Percentiles rank a stretch among this genome's conserved stretches.
Evolutionary conservation across 163 green algal genomes (phyloP).

Genomic region (Chlorella variabilis): DNA sequence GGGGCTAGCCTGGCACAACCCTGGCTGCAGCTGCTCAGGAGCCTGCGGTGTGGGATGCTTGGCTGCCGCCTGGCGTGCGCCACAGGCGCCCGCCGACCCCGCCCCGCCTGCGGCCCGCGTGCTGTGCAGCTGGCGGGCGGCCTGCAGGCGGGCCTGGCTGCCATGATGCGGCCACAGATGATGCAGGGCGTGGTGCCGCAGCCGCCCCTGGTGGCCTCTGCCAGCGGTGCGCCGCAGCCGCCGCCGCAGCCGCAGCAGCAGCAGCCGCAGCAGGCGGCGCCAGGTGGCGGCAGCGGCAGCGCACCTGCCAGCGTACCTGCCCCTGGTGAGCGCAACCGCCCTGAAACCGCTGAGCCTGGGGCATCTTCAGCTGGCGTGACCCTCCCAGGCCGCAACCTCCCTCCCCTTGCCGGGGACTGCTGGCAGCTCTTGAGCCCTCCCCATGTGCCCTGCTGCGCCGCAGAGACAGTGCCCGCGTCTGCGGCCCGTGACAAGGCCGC

Average conservation of each 20-base stretch:
- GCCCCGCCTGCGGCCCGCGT: neutral
- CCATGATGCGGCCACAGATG: neutral
- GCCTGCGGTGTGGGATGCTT: no score
- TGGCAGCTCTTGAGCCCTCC: no score
- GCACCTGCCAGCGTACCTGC: neutral
- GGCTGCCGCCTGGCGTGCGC: no score
- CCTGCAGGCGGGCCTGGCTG: constrained; percentile 6
- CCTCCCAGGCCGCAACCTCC: no score
- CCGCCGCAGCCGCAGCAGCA: neutral
- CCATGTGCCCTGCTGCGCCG: no score
- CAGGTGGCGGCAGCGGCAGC: neutral
- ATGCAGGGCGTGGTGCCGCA: neutral
- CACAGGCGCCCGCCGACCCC: no score
- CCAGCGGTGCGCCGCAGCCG: neutral
- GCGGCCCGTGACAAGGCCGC: neutral
- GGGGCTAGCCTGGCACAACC: no score
- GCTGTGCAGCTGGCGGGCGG: constrained; percentile 4
- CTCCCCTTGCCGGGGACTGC: no score
- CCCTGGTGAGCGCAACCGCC: no score
- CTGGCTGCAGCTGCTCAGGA: no score
- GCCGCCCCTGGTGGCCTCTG: neutral
- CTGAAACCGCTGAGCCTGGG: no score
- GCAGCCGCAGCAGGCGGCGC: neutral
- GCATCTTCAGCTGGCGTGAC: no score
- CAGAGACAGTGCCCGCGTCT: neutral